Percentiles rank a stretch among this genome's conserved stretches.
phyloP scores from a whole-genome alignment of 768 basidiomycete genomes.

The Suillus americanus region DNA sequence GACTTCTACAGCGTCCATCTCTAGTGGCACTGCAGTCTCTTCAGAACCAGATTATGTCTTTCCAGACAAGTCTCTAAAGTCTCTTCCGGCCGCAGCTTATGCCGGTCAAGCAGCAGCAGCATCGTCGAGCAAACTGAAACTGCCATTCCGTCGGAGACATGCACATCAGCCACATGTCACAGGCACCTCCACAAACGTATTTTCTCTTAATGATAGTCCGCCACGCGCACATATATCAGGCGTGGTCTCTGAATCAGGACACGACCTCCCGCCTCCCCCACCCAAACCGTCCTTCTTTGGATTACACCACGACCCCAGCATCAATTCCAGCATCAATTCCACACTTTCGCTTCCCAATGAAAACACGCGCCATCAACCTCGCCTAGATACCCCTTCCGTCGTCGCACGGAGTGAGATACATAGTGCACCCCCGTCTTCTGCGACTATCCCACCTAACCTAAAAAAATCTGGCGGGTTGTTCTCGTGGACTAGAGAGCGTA shows the following conservation, averaged over 20 bases:
- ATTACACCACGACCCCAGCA: conserved; percentile 50
- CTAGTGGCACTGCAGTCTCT: conserved; percentile 17
- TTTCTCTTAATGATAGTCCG: conserved; percentile 27
- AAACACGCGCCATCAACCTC: conserved; percentile 18
- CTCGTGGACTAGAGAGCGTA: conserved; percentile 36
- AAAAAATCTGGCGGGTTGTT: conserved; percentile 37
- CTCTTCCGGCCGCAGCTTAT: conserved; percentile 18
- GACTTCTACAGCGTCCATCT: conserved; percentile 15
- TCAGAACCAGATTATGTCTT: conserved; percentile 35
- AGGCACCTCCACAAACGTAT: conserved; percentile 5
- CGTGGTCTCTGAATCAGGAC: conserved; percentile 45
- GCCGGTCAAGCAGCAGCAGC: conserved; percentile 20
- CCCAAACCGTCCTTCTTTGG: conserved; percentile 65
- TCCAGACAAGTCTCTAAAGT: conserved; percentile 19
- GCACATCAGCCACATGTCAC: conserved; percentile 16
- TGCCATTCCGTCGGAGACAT: conserved; percentile 44
- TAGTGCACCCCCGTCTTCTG: conserved; percentile 8
- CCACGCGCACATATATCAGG: conserved; percentile 34
- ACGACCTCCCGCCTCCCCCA: conserved; percentile 54
- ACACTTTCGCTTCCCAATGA: conserved; percentile 62
- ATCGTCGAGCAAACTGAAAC: conserved; percentile 44
- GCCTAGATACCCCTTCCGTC: conserved; percentile 22
- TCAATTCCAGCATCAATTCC: conserved; percentile 51
- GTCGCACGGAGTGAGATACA: conserved; percentile 10
- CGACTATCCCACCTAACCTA: conserved; percentile 17